A percentile compares a stretch with the other conserved stretches of the same genome.
These are phyloP conservation scores for Rhynchospora breviuscula DNA, from an alignment of 176 grass and related monocot species.

Conservation along the genomic window DNA sequence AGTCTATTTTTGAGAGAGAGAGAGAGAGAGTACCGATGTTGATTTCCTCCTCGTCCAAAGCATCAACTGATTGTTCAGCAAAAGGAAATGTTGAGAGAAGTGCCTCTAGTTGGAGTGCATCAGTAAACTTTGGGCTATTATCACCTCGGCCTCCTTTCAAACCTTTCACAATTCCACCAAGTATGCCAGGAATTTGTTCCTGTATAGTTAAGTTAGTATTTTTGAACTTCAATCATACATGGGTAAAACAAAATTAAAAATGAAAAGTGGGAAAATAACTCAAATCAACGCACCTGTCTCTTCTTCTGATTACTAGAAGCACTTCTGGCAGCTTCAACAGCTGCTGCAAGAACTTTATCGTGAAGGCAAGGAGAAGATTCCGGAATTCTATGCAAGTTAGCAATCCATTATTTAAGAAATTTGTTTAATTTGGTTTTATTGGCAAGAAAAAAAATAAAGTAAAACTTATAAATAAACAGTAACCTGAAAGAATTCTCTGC, in stretches of 20 bases:
- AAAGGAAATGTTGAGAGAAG: slow-evolving; percentile 50
- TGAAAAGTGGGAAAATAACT: not conserved
- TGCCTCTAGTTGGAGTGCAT: slow-evolving; percentile 42
- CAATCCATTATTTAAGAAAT: slow-evolving; percentile 2
- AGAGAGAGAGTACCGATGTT: slow-evolving; percentile 34
- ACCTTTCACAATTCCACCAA: slow-evolving; percentile 33
- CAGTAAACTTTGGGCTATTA: slow-evolving; percentile 15
- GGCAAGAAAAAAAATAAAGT: not conserved
- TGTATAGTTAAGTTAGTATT: slow-evolving; percentile 25
- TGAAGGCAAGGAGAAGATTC: slow-evolving; percentile 85
- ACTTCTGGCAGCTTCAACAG: slow-evolving; percentile 66
- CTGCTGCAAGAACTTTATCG: slow-evolving; percentile 88
- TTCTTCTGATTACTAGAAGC: slow-evolving; percentile 59
- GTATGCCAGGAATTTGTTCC: slow-evolving; percentile 31
- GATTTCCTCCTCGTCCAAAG: slow-evolving; percentile 37
- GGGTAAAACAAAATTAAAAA: not conserved
- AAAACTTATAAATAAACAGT: slow-evolving; percentile 14
- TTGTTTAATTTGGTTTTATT: not conserved
- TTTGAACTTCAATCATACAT: slow-evolving; percentile 25
- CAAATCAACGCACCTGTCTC: slow-evolving; percentile 51
- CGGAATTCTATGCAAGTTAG: slow-evolving; percentile 56
- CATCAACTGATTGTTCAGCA: slow-evolving; percentile 33
- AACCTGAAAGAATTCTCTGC: slow-evolving; percentile 83
- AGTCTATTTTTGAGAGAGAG: slow-evolving; percentile 31
- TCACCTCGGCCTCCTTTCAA: slow-evolving; percentile 51